phyloP scores from a whole-genome alignment of 2,329 filamentous ascomycete species.

The Claviceps cyperi region DNA sequence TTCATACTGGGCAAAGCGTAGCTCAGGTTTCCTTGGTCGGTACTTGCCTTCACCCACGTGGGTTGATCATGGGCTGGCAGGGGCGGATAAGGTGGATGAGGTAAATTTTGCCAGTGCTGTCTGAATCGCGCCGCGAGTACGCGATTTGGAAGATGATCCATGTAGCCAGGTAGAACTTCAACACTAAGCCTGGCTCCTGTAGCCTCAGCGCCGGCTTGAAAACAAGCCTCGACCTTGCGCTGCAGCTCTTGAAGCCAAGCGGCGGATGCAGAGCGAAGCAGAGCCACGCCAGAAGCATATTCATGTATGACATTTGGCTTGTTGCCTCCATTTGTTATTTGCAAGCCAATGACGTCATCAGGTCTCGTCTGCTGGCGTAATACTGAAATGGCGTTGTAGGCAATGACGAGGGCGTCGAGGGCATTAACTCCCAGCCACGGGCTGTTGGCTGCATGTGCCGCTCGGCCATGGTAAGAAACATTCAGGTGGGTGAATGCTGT shows the following conservation, averaged over 20 bases:
- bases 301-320: conserved; percentile 42
- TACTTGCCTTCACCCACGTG: conserved; percentile 26
- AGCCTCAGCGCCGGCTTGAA: conserved; percentile 21
- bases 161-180: conserved; percentile 26
- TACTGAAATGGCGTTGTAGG: conserved; percentile 31
- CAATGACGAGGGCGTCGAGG: conserved; percentile 37
- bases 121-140: conserved; percentile 31
- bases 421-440: conserved; percentile 46
- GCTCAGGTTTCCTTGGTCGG: conserved; percentile 45
- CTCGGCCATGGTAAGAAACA: conserved; percentile 37
- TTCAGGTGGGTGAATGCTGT: conserved; percentile 34
- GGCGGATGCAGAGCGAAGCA: conserved; percentile 28
- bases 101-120: conserved; percentile 20
- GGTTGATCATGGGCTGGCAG: conserved; percentile 20
- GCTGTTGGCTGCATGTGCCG: conserved; percentile 38
- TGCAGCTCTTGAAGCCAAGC: conserved; percentile 24
- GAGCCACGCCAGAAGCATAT: conserved; percentile 28
- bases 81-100: conserved; percentile 21
- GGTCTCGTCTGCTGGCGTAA: conserved; percentile 42
- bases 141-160: conserved; percentile 40
- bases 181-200: conserved; percentile 33
- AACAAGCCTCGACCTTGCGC: conserved; percentile 26
- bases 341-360: conserved; percentile 32
- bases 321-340: conserved; percentile 36
- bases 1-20: conserved; percentile 42